Conservation (phyloP, 768 basidiomycete species). For the Tricholoma terreum region DNA sequence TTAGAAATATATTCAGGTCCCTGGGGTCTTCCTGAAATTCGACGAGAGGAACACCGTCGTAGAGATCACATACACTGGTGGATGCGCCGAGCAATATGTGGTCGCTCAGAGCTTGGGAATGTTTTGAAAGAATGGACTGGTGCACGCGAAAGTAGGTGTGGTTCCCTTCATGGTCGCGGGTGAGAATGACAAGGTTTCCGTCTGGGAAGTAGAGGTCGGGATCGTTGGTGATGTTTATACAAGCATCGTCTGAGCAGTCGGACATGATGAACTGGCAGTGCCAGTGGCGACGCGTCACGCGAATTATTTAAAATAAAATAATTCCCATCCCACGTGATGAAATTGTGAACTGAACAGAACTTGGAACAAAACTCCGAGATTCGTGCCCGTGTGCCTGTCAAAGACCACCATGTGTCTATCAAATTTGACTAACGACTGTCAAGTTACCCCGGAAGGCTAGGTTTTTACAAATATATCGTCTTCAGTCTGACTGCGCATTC, state of each 20-base stretch:
- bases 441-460: no score
- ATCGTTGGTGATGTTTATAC: slow-evolving; percentile 24
- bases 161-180: slow-evolving; percentile 21
- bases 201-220: slow-evolving; percentile 25
- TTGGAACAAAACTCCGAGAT: no score
- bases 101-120: slow-evolving; percentile 24
- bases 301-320: no score
- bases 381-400: no score
- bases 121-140: slow-evolving; percentile 26
- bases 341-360: no score
- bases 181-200: slow-evolving; percentile 24
- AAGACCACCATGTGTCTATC: no score
- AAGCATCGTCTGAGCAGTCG: slow-evolving; percentile 18
- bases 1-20: slow-evolving; percentile 23
- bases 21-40: slow-evolving; percentile 24
- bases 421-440: no score
- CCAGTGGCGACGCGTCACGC: no score
- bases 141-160: slow-evolving; percentile 25
- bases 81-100: slow-evolving; percentile 18
- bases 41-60: slow-evolving; percentile 23
- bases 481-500: no score
- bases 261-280: no score
- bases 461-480: no score
- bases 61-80: slow-evolving; percentile 14
- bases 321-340: no score